A percentile compares a stretch with the other conserved stretches of the same genome.
phyloP scores from a whole-genome alignment of 2,329 filamentous ascomycete species.

The Cladobotryum mycophilum region DNA sequence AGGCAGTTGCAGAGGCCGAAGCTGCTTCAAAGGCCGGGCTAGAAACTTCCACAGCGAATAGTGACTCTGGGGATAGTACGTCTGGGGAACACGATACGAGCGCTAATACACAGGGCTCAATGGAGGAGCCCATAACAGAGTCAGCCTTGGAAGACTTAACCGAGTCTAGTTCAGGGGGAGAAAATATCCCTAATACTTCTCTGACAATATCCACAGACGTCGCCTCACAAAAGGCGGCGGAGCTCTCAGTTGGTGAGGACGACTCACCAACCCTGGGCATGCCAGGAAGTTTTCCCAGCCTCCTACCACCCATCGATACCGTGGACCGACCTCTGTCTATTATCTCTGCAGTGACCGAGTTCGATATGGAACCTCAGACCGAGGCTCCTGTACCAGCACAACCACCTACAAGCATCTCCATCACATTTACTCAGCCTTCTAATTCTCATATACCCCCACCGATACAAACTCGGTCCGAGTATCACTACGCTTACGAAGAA shows the following conservation, averaged over 20 bases:
- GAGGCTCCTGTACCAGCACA: constrained; percentile 39
- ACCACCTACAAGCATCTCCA: constrained; percentile 19
- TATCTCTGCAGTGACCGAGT: constrained; percentile 59
- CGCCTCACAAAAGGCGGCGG: constrained; percentile 1
- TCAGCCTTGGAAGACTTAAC: constrained; percentile 2
- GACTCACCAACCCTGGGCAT: constrained; percentile 64
- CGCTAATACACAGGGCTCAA: background rate
- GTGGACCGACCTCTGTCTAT: constrained; percentile 50
- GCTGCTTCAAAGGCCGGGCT: constrained; percentile 18
- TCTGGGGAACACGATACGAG: background rate
- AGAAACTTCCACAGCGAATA: constrained; percentile 5
- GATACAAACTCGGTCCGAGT: constrained; percentile 32
- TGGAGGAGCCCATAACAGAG: background rate
- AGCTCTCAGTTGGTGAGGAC: constrained; percentile 12
- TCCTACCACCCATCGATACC: constrained; percentile 30
- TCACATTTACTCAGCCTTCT: constrained; percentile 22
- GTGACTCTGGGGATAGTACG: background rate
- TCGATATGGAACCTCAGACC: constrained; percentile 66
- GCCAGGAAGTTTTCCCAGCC: constrained; percentile 53
- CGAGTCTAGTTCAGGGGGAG: background rate
- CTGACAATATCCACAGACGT: constrained; percentile 12
- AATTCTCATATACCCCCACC: constrained; percentile 22
- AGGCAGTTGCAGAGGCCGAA: constrained; percentile 40
- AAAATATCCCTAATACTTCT: background rate
- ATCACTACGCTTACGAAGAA: constrained; percentile 47